A percentile compares a stretch with the other conserved stretches of the same genome.
phyloP scores from a whole-genome alignment of 1,284 basidiomycete species.

The Meripilus lineatus region DNA sequence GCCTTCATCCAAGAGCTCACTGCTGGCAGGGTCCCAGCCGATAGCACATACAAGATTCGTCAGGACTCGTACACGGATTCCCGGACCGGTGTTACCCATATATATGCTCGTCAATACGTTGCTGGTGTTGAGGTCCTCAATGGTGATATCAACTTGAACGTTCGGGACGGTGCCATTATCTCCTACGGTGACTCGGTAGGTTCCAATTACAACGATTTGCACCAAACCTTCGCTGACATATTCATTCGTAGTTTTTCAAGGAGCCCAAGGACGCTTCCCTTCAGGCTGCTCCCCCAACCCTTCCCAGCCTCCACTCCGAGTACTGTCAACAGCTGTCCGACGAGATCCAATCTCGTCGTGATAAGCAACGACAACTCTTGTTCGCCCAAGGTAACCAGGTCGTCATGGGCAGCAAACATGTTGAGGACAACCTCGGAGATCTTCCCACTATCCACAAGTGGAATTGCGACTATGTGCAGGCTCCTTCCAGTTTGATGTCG shows the following conservation, averaged over 20 bases:
- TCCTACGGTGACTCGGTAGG: constrained; percentile 81
- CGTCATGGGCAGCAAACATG: constrained; percentile 26
- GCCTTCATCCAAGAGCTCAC: constrained; percentile 52
- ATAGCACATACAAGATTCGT: constrained; percentile 54
- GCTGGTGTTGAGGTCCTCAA: constrained; percentile 84
- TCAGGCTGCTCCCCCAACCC: constrained; percentile 27
- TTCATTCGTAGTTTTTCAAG: no score
- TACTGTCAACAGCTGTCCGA: constrained; percentile 48
- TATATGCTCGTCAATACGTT: constrained; percentile 78
- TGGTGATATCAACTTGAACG: constrained; percentile 87
- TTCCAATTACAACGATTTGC: constrained; percentile 14
- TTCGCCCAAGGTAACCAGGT: constrained; percentile 32
- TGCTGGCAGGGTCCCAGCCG: constrained; percentile 30
- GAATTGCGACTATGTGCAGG: constrained; percentile 49
- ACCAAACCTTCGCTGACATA: not conserved
- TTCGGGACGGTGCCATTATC: constrained; percentile 75
- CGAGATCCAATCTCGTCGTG: constrained; percentile 30
- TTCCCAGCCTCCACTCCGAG: constrained; percentile 41
- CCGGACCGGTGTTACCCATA: constrained; percentile 78
- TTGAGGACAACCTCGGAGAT: constrained; percentile 26
- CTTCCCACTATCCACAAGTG: constrained; percentile 43
- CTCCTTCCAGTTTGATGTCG: constrained; percentile 31
- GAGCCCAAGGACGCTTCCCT: constrained; percentile 25
- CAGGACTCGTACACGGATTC: constrained; percentile 85
- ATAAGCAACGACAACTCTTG: constrained; percentile 17